Conservation (phyloP, 306 rosid species). For the Adenanthera pavonina region DNA sequence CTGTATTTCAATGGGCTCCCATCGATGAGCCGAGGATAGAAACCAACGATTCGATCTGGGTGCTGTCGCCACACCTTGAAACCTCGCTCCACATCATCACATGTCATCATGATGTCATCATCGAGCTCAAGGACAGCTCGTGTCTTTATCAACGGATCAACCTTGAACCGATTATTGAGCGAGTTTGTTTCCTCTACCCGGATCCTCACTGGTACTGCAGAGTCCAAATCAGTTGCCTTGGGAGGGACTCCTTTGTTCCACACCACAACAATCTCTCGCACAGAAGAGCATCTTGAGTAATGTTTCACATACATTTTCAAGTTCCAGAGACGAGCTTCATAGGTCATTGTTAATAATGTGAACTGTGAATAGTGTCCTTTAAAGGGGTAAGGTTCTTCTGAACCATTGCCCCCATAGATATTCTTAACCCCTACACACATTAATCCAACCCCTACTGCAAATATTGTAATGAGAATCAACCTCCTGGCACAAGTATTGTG, state of each 20-base stretch:
- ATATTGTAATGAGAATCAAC: slow-evolving; percentile 68
- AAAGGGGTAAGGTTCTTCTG: slow-evolving; percentile 80
- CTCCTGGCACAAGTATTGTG: slow-evolving; percentile 79
- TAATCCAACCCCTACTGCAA: slow-evolving; percentile 67
- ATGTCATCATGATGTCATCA: slow-evolving; percentile 97
- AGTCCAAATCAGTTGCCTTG: slow-evolving; percentile 71
- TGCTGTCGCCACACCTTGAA: slow-evolving; percentile 91
- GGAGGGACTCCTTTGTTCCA: slow-evolving; percentile 99
- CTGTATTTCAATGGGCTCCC: slow-evolving; percentile 78
- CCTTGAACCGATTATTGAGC: slow-evolving; percentile 80
- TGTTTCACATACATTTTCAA: slow-evolving; percentile 89
- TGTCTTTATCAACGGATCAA: slow-evolving; percentile 75
- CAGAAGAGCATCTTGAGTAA: slow-evolving; percentile 93
- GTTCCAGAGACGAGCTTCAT: slow-evolving; percentile 97
- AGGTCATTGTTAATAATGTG: slow-evolving; percentile 93
- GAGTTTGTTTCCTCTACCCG: slow-evolving; percentile 85
- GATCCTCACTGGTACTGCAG: slow-evolving; percentile 84
- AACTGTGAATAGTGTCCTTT: slow-evolving; percentile 88
- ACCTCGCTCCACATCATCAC: slow-evolving; percentile 95
- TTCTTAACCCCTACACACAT: slow-evolving; percentile 79
- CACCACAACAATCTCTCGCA: slow-evolving; percentile 90
- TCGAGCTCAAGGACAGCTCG: slow-evolving; percentile 98
- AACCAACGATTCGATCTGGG: slow-evolving; percentile 90
- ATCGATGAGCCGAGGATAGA: slow-evolving; percentile 81
- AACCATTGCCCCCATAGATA: slow-evolving; percentile 90